Evolutionary conservation across 768 basidiomycete genomes (phyloP).

Genomic region (Tylopilus subfusipes): DNA sequence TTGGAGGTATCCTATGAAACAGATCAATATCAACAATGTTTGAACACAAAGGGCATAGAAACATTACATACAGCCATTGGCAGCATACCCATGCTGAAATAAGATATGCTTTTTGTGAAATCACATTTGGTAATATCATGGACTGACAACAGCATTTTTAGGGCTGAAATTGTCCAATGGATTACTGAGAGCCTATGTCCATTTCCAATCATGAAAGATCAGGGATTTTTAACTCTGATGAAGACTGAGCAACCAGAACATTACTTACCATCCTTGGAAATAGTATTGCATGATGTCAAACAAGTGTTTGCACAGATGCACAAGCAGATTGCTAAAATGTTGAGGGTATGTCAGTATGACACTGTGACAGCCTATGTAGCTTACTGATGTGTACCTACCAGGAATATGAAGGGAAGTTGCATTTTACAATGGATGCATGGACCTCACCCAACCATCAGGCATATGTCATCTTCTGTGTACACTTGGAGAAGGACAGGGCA

Average conservation of each 20-base stretch:
- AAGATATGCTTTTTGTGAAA: neutral
- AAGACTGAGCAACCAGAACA: neutral
- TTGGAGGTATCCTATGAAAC: neutral
- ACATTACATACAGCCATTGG: neutral
- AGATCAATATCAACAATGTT: neutral
- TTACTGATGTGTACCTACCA: neutral
- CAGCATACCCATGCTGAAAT: neutral
- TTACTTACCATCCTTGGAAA: neutral
- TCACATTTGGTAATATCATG: neutral
- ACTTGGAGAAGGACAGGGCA: neutral
- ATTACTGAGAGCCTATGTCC: too few relatives aligned
- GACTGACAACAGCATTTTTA: neutral
- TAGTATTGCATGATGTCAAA: neutral
- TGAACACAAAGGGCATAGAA: neutral
- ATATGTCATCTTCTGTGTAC: neutral
- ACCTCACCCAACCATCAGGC: neutral
- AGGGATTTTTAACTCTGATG: neutral
- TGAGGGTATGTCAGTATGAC: neutral
- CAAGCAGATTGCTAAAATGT: neutral
- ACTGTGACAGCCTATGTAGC: too few relatives aligned
- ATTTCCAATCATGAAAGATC: neutral
- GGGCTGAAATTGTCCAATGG: neutral
- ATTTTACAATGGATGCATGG: neutral
- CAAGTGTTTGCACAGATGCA: neutral
- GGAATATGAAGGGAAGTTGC: neutral